phyloP scores from a whole-genome alignment of 1,284 basidiomycete genomes.

The Sporisorium graminicola region DNA sequence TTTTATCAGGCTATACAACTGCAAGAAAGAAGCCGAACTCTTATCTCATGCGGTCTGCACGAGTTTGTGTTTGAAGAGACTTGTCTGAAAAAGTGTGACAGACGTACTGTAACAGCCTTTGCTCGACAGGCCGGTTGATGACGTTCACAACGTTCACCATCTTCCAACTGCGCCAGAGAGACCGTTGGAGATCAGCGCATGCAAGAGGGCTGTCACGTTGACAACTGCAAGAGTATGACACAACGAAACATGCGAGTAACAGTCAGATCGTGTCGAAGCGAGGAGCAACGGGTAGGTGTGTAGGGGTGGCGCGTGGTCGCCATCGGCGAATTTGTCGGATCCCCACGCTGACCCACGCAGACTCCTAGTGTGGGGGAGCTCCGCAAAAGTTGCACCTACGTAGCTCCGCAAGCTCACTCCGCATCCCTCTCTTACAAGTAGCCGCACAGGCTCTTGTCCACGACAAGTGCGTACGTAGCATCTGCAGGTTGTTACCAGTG shows the following conservation, averaged over 20 bases:
- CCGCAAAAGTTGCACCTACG: too few species aligned
- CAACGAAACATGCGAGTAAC: too few species aligned
- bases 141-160: too few species aligned
- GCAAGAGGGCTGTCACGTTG: not conserved
- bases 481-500: too few species aligned
- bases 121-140: not conserved
- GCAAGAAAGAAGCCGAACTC: not conserved
- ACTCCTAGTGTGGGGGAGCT: not conserved
- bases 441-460: too few species aligned
- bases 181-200: not conserved
- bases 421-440: too few species aligned
- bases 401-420: too few species aligned
- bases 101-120: not conserved
- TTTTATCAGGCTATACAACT: not conserved
- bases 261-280: too few species aligned
- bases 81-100: too few species aligned
- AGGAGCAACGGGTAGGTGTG: not conserved
- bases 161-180: too few species aligned
- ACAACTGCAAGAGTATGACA: not conserved
- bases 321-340: conserved; percentile 12
- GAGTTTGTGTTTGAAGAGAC: not conserved
- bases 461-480: too few species aligned
- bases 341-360: conserved; percentile 10
- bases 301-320: not conserved
- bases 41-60: too few species aligned